These are phyloP conservation scores for Pichia eremophila DNA, from an alignment of 805 yeast genomes.

Conservation along the genomic window DNA sequence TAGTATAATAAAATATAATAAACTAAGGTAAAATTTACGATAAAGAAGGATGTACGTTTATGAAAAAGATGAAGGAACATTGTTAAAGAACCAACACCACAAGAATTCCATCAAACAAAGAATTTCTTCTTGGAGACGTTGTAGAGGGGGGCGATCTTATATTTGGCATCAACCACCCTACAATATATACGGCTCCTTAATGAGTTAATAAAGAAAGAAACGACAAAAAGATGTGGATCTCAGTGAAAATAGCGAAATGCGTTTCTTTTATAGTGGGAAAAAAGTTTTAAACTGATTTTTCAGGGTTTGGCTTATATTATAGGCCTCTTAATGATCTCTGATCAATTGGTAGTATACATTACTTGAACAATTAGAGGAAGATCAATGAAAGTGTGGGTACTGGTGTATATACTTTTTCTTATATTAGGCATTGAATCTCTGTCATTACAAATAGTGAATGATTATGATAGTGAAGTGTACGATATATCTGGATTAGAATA, in stretches of 20 bases:
- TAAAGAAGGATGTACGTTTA: not conserved
- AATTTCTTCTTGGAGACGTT: slow-evolving; percentile 25
- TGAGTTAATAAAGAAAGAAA: slow-evolving; percentile 23
- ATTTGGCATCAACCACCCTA: slow-evolving; percentile 29
- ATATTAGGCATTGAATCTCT: too few relatives aligned
- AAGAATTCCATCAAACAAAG: not conserved
- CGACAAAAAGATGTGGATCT: not conserved
- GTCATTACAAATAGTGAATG: too few relatives aligned
- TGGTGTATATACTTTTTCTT: too few relatives aligned
- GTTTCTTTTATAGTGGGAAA: not conserved
- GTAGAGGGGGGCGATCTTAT: slow-evolving; percentile 32
- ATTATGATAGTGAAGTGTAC: too few relatives aligned
- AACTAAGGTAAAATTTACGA: too few relatives aligned
- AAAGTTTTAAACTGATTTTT: not conserved
- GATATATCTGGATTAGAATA: too few relatives aligned
- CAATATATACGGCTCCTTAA: slow-evolving; percentile 29
- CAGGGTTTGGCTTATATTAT: not conserved
- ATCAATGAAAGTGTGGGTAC: too few relatives aligned
- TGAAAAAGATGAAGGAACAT: not conserved
- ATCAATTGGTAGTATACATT: too few relatives aligned
- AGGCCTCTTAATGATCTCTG: too few relatives aligned
- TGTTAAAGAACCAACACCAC: not conserved
- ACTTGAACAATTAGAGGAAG: too few relatives aligned
- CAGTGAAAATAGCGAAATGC: not conserved
- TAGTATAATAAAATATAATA: too few relatives aligned